These are phyloP conservation scores for Anethum foeniculum DNA, from an alignment of 140 eudicot species.

Conservation along the genomic window DNA sequence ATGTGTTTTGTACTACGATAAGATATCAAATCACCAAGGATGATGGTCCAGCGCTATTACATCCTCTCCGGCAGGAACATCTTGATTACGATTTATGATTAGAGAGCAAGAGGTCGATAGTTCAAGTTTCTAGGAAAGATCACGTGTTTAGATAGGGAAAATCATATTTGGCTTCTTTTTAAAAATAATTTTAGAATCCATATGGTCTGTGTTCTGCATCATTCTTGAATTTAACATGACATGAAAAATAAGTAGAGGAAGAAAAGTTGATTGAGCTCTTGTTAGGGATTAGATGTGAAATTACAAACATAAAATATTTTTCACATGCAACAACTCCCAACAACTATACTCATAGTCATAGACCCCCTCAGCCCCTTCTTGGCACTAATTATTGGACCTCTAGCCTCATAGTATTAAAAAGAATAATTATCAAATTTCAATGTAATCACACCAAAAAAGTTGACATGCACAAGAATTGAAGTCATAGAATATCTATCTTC, in stretches of 20 bases:
- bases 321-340: slow-evolving; percentile 9
- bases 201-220: background rate
- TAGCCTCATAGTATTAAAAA: background rate
- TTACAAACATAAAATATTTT: background rate
- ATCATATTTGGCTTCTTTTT: no score
- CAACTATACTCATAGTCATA: background rate
- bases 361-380: background rate
- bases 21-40: background rate
- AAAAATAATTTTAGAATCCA: no score
- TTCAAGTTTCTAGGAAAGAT: no score
- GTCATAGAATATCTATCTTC: background rate
- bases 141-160: background rate
- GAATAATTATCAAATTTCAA: background rate
- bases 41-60: background rate
- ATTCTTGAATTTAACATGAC: background rate
- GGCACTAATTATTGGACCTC: background rate
- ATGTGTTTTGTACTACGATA: background rate
- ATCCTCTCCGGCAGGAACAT: no score
- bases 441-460: background rate
- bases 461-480: background rate
- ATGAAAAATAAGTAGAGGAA: background rate
- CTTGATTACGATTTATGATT: no score
- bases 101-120: background rate
- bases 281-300: background rate
- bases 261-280: background rate